Evolutionary conservation across 108 stramenopile species (phyloP).

Genomic region (Cyclotella atomus): DNA sequence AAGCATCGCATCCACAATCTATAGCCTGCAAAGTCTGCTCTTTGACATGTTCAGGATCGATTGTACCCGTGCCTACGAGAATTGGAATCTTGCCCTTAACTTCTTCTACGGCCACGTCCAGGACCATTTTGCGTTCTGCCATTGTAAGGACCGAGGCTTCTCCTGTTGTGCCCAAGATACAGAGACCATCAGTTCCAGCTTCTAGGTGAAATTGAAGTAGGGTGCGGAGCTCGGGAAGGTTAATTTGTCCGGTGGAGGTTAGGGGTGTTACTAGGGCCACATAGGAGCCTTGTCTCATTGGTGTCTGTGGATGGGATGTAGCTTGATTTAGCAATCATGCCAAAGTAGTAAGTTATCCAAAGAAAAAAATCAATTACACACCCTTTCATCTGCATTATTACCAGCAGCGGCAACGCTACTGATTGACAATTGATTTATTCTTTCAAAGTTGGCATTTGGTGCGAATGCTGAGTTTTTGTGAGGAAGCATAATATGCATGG

Average conservation of each 20-base stretch:
- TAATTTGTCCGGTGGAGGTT: constrained; percentile 59
- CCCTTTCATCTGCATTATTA: constrained; percentile 41
- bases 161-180: constrained; percentile 78
- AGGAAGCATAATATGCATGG: not conserved
- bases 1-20: constrained; percentile 72
- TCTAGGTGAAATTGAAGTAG: constrained; percentile 74
- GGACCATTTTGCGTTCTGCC: constrained; percentile 62
- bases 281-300: constrained; percentile 59
- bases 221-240: constrained; percentile 47
- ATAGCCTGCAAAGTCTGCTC: constrained; percentile 67
- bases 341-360: not conserved
- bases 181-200: constrained; percentile 73
- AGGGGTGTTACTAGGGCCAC: constrained; percentile 80
- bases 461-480: constrained; percentile 18
- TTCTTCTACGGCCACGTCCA: constrained; percentile 63
- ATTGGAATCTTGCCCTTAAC: constrained; percentile 67
- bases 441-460: not conserved
- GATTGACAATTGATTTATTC: constrained; percentile 5
- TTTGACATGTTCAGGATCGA: constrained; percentile 54
- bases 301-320: constrained; percentile 21
- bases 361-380: not conserved
- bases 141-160: constrained; percentile 65
- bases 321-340: not conserved
- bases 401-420: constrained; percentile 25
- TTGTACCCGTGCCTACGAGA: constrained; percentile 71